Conservation (phyloP, 305 asterid genomes). For the Andrographis paniculata region DNA sequence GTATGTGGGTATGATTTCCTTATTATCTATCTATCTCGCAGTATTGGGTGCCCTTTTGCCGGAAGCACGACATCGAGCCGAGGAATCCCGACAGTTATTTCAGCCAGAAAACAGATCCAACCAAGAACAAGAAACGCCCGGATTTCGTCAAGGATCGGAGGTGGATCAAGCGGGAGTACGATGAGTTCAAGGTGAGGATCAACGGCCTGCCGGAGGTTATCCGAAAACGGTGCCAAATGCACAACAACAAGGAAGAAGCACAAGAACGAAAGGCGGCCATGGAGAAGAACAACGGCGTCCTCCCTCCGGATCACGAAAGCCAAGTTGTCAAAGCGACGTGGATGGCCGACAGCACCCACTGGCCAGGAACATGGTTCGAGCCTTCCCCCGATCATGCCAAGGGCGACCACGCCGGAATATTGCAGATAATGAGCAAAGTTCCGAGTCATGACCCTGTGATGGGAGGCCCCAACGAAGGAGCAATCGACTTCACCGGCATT, state of each 20-base stretch:
- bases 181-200: constrained; percentile 90
- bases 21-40: no score
- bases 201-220: constrained; percentile 78
- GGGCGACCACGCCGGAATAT: constrained; percentile 92
- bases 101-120: constrained; percentile 70
- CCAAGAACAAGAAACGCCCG: constrained; percentile 64
- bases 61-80: constrained; percentile 87
- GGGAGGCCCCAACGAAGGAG: constrained; percentile 67
- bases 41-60: constrained; percentile 97
- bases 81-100: constrained; percentile 97
- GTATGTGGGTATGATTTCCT: no score
- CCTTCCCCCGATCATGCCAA: constrained; percentile 61
- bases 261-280: constrained; percentile 38
- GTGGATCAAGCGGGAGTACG: constrained; percentile 97
- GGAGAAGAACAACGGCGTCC: constrained; percentile 43
- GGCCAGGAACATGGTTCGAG: constrained; percentile 89
- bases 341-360: constrained; percentile 98
- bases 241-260: constrained; percentile 49
- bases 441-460: constrained; percentile 70
- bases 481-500: constrained; percentile 65
- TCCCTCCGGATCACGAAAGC: constrained; percentile 36
- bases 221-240: constrained; percentile 57
- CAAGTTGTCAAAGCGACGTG: constrained; percentile 59
- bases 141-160: constrained; percentile 94
- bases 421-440: constrained; percentile 97